Percentiles rank a stretch among this genome's conserved stretches.
phyloP scores from a whole-genome alignment of 106 monocot species.

The Acorus calamus region DNA sequence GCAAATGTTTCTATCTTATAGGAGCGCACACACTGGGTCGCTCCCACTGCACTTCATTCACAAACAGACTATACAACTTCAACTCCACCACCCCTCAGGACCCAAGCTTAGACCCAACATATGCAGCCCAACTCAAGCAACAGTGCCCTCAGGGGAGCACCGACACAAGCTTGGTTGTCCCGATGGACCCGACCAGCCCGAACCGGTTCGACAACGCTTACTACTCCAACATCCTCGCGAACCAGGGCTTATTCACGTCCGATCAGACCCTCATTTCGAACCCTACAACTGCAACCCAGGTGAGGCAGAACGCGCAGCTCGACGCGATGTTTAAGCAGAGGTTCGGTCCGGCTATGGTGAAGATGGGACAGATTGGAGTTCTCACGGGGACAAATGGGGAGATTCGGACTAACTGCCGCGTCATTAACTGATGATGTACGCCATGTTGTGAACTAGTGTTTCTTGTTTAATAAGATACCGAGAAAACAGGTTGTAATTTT shows the following conservation, averaged over 20 bases:
- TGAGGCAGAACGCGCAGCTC: conserved; percentile 11
- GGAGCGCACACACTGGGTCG: conserved; percentile 41
- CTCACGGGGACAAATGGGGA: conserved; percentile 46
- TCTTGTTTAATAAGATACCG: no score
- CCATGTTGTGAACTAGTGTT: no score
- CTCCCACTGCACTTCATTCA: conserved; percentile 42
- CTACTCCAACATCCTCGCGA: conserved; percentile 22
- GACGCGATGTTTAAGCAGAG: conserved; percentile 13
- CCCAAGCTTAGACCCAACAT: conserved; percentile 29
- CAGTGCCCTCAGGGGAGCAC: conserved; percentile 24
- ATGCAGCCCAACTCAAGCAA: conserved; percentile 25
- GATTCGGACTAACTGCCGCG: conserved; percentile 41
- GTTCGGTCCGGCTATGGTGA: conserved; percentile 47
- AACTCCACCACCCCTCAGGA: conserved; percentile 22
- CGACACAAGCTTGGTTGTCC: conserved; percentile 10
- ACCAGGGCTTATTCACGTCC: conserved; percentile 37
- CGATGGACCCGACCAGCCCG: conserved; percentile 31
- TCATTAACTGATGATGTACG: conserved; percentile 22
- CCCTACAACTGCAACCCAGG: conserved; percentile 7
- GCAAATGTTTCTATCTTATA: background rate
- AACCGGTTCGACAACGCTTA: conserved; percentile 23
- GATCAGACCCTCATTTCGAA: conserved; percentile 37
- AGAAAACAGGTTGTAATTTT: no score
- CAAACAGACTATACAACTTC: conserved; percentile 37
- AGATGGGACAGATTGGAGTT: conserved; percentile 44